Conservation (phyloP, 2,329 filamentous ascomycete species). For the Fusarium compactum region DNA sequence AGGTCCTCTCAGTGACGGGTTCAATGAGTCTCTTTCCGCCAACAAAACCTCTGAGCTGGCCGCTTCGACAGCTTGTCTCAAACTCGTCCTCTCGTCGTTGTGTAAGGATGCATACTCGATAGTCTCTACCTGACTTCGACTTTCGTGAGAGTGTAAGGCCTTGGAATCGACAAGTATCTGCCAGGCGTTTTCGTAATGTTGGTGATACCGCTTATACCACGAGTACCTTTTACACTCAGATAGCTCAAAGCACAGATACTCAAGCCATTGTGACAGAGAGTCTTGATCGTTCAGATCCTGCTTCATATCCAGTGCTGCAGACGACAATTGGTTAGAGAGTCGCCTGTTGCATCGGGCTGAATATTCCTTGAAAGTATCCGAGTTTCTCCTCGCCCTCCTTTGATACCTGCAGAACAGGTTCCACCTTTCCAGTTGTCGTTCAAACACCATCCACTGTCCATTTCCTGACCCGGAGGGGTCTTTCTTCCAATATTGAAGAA, state of each 20-base stretch:
- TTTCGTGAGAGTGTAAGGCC: conserved; percentile 16
- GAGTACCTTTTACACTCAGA: conserved; percentile 21
- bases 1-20: conserved; percentile 24
- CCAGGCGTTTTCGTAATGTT: conserved; percentile 34
- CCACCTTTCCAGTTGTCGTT: conserved; percentile 38
- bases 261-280: conserved; percentile 55
- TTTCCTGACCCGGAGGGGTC: conserved; percentile 1
- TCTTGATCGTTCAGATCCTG: conserved; percentile 49
- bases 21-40: conserved; percentile 35
- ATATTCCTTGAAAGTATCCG: conserved; percentile 20
- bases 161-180: conserved; percentile 24
- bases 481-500: conserved; percentile 37
- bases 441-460: conserved; percentile 35
- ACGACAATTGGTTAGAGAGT: conserved; percentile 21
- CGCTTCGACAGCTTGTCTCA: conserved; percentile 30
- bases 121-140: conserved; percentile 20
- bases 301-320: conserved; percentile 25
- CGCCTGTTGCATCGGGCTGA: conserved; percentile 11
- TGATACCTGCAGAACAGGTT: conserved; percentile 37
- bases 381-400: conserved; percentile 22
- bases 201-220: conserved; percentile 31
- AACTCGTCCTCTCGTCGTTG: not conserved
- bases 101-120: not conserved
- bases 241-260: conserved; percentile 52
- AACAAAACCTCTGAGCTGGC: conserved; percentile 34